Percentiles rank a stretch among this genome's conserved stretches.
Evolutionary conservation across 345 rosid species (phyloP).

Genomic region (Linum trigynum): DNA sequence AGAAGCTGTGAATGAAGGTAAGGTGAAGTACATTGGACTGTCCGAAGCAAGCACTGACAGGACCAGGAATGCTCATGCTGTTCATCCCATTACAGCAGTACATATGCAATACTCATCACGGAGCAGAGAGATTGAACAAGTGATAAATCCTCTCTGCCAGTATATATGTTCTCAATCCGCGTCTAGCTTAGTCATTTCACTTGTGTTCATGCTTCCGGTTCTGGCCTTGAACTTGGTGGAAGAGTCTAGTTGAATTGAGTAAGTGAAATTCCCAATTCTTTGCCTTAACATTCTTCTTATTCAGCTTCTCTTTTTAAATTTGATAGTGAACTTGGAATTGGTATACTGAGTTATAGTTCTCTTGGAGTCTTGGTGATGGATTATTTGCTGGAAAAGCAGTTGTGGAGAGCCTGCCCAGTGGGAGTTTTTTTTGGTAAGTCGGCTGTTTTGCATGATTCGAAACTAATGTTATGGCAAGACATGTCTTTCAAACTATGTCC

Average conservation of each 20-base stretch:
- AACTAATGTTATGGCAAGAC: no score
- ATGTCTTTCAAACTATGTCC: no score
- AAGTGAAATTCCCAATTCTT: no score
- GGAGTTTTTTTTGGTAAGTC: constrained; percentile 3
- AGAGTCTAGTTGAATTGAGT: no score
- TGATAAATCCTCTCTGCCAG: constrained; percentile 34
- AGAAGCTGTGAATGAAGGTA: constrained; percentile 39
- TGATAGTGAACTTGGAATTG: constrained; percentile 32
- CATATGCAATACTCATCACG: constrained; percentile 40
- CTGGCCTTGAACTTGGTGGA: neutral
- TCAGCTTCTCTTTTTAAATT: neutral
- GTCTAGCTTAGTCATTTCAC: no score
- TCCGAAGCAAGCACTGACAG: constrained; percentile 32
- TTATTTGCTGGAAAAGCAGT: constrained; percentile 36
- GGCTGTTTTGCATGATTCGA: no score
- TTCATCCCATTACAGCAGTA: constrained; percentile 32
- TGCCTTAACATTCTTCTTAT: neutral
- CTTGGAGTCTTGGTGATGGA: constrained; percentile 29
- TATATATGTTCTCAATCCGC: neutral
- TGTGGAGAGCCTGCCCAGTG: constrained; percentile 20
- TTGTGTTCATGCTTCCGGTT: neutral
- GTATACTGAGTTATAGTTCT: constrained; percentile 30
- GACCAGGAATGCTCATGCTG: constrained; percentile 33
- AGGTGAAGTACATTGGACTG: constrained; percentile 31
- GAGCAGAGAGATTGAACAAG: constrained; percentile 30